A percentile compares a stretch with the other conserved stretches of the same genome.
Conservation (phyloP, 495 filamentous ascomycete genomes). For the Symbiotaphrina buchneri region DNA sequence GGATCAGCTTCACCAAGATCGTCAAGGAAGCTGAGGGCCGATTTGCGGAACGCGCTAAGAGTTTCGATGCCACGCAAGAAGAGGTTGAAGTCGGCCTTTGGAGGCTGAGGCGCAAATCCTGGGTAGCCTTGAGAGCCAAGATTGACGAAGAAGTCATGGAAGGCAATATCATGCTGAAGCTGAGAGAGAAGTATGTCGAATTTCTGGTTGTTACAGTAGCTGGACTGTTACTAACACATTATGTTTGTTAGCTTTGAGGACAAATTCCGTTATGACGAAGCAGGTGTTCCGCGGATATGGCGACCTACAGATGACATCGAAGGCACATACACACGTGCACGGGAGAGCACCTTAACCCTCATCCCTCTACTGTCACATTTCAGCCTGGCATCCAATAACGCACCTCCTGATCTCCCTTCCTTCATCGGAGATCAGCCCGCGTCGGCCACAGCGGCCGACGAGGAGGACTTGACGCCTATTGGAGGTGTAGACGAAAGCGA, state of each 20-base stretch:
- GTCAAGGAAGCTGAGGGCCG: conserved; percentile 66
- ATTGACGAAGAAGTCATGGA: conserved; percentile 97
- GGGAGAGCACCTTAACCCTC: conserved; percentile 71
- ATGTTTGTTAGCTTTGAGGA: conserved; percentile 75
- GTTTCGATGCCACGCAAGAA: conserved; percentile 77
- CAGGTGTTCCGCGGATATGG: conserved; percentile 90
- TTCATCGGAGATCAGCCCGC: conserved; percentile 70
- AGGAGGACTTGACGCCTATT: conserved; percentile 71
- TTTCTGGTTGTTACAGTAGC: too few relatives aligned
- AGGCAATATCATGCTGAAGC: conserved; percentile 83
- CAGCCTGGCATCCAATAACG: conserved; percentile 39
- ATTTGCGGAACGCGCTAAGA: conserved; percentile 70
- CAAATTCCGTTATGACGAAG: conserved; percentile 94
- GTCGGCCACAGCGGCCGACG: conserved; percentile 55
- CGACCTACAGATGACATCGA: conserved; percentile 94
- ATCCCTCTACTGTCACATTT: conserved; percentile 84
- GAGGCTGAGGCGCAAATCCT: conserved; percentile 78
- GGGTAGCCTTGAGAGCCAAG: conserved; percentile 71
- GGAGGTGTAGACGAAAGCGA: conserved; percentile 84
- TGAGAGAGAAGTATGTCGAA: conserved; percentile 60
- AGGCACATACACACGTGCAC: conserved; percentile 71
- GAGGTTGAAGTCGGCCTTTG: conserved; percentile 89
- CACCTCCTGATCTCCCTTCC: conserved; percentile 53
- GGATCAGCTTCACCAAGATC: conserved; percentile 66
- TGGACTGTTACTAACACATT: too few relatives aligned